Evolutionary conservation across 352 stramenopile genomes (phyloP), one percentile per base, ranked within the genome.

Genomic region (Pythium rishiriense): DNA sequence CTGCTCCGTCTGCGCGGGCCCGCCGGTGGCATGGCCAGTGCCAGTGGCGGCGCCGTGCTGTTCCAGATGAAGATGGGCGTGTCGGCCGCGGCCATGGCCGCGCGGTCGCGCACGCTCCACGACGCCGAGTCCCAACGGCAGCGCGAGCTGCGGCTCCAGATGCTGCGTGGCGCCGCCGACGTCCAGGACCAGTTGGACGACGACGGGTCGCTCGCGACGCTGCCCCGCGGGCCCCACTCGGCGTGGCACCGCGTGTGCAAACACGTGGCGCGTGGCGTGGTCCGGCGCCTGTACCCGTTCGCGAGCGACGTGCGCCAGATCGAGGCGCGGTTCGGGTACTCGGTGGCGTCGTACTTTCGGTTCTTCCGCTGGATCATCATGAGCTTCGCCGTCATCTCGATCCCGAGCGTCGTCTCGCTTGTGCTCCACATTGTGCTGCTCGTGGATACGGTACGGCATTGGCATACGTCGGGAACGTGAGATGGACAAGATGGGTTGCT

Each of bases 281-380:
- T 64, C 14, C 64, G 71, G 1, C 57, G 55, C 0, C 41, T 91
- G 24, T 75, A 78, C 37, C 84, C 83, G 17, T 85, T 93, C 43
- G 73, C 70, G 4, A 79, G 61, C 12, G 86, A 93, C 42, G 74
- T 94, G 45, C 72, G 78, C 10, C 82, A 88, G 61, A 88, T 93
- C 42, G 83, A 94, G 42, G 84, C 83, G n/a, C 83, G 84, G 4
- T 94, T 92, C 46, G 86, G 86, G 14, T 85, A 73, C 25, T 91
- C 82, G 2, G 86, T 94, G 19, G 82, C 83, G 17, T 85, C 86
- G 17, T 94, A 94, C 49, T 94, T 93, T 48, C 69, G 75, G 1
- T 93, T 94, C 63, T 88, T 86, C 26, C 69, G 74, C 4, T 94
- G 84, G 84, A 85, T 94, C 54, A 87, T 92, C 51, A 74, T 82